Evolutionary conservation across 768 basidiomycete species (phyloP), one percentile per base, ranked within the genome.

Genomic region (Tylopilus sp.): DNA sequence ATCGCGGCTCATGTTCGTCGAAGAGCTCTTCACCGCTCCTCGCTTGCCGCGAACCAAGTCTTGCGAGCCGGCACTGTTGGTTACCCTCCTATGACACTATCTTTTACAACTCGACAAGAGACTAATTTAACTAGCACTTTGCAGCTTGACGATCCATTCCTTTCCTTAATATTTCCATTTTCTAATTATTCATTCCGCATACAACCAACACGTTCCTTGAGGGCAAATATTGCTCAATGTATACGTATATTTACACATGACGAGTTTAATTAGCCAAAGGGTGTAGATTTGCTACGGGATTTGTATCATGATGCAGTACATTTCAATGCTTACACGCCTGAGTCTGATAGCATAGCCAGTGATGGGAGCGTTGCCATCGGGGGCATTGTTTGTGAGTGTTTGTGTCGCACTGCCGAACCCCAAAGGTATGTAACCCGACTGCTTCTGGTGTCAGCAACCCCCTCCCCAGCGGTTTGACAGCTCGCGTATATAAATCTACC

Each of bases 401-500:
- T 49, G 40, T 15, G 11, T 13, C 4, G 26, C 18, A 39, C 35
- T 53, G 57, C 64, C 64, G 62, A 69, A 71, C 68, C 68, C 68
- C 68, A 69, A 69, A 47, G 47, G 22, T 51, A 53, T 56, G 57
- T 38, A 47, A 30, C 8, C 5, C 25, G 25, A 10, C 18, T 1
- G 20, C 26, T 39, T 47, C 43, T 46, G 15, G 11, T 40, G 46
- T 30, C 13, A 53, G 3, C 36, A 36, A n/a, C 36, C 15, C 33
- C 52, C 12, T 48, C 63, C 66, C 68, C 68, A 69, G 61, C 44
- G 55, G 36, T 62, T 71, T 62, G 48, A 45, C 30, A 50, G 18
- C 33, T 40, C 48, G n/a, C 42, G 8, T 57, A 62, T 69, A 68
- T 65, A 70, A 59, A 54, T 48, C 47, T 13, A 25, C 17, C 36